phyloP scores from a whole-genome alignment of 352 stramenopile genomes.

The Phytophthora palmivora region DNA sequence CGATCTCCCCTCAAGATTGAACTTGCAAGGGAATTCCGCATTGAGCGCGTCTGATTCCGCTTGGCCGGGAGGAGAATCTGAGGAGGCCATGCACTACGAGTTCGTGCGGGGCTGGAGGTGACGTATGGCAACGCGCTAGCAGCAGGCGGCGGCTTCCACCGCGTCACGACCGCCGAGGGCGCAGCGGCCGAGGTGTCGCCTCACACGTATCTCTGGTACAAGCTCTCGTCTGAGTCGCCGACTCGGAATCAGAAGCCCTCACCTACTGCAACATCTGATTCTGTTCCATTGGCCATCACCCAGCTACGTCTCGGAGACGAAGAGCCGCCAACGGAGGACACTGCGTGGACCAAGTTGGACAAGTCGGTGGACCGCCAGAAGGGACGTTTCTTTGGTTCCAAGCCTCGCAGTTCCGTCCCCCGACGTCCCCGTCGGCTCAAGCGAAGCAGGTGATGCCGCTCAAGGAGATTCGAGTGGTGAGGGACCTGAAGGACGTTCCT shows the following conservation, averaged over 20 bases:
- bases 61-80: background rate
- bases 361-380: conserved; percentile 74
- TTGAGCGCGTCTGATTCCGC: background rate
- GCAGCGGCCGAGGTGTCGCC: conserved; percentile 81
- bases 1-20: conserved; percentile 9
- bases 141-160: conserved; percentile 79
- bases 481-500: conserved; percentile 68
- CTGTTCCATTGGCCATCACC: conserved; percentile 45
- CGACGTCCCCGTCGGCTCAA: conserved; percentile 15
- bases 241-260: conserved; percentile 6
- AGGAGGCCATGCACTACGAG: conserved; percentile 68
- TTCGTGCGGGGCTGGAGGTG: conserved; percentile 80
- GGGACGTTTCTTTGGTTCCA: conserved; percentile 77
- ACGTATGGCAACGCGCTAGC: conserved; percentile 89
- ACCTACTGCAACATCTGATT: conserved; percentile 2
- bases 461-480: conserved; percentile 84
- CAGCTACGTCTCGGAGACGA: conserved; percentile 58
- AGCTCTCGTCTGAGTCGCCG: conserved; percentile 36
- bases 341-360: conserved; percentile 68
- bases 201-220: conserved; percentile 89
- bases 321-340: conserved; percentile 19
- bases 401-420: conserved; percentile 34
- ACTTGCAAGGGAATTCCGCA: conserved; percentile 8
- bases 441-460: conserved; percentile 51
- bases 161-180: conserved; percentile 80